Evolutionary conservation across 148 eudicot species (phyloP), one percentile per base, ranked within the genome.

Genomic region (Rhododendron williamsianum): DNA sequence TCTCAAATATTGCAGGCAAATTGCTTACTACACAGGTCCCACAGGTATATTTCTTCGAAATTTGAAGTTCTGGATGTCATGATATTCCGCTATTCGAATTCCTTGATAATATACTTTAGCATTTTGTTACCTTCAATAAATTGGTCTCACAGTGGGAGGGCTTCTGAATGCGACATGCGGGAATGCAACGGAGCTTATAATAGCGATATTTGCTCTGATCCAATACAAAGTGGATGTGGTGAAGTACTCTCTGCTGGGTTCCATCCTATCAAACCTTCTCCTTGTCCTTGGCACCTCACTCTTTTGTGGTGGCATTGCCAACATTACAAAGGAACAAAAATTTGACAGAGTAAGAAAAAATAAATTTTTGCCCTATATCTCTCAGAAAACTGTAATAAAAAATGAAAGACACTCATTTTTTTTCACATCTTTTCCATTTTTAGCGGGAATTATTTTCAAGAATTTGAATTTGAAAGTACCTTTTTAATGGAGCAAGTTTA

Each of bases 141-240:
- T 63, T 65, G 38, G 38, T 80, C 54, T 38, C 81, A 83, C 94
- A 96, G 99, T 94, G 87, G 99, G 99, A 85, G 98, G 99, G 78
- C 96, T 96, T 27, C 85, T 96, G 78, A 96, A 96, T 86, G 99
- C 99, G 54, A 96, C 99, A 49, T 96, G 99, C 81, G 99, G 99
- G 67, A 96, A 96, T 93, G 99, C 91, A 3, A 93, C 99, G 35
- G 99, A 96, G 90, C 92, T 96, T 13, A 95, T 96, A 87, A 96
- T 96, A 90, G 97, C 99, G 71, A 91, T 95, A 76, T 80, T 94
- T 13, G 99, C 99, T 49, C 89, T 96, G 2, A 54, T 87, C 35
- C 87, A 95, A 30, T 82, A 89, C 83, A 96, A 96, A 86, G 92
- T 96, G 33, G 93, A 86, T 51, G 93, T 96, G 43, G 96, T 96